Conservation (phyloP, 495 filamentous ascomycete genomes). For the Aspergillus nanangensis region DNA sequence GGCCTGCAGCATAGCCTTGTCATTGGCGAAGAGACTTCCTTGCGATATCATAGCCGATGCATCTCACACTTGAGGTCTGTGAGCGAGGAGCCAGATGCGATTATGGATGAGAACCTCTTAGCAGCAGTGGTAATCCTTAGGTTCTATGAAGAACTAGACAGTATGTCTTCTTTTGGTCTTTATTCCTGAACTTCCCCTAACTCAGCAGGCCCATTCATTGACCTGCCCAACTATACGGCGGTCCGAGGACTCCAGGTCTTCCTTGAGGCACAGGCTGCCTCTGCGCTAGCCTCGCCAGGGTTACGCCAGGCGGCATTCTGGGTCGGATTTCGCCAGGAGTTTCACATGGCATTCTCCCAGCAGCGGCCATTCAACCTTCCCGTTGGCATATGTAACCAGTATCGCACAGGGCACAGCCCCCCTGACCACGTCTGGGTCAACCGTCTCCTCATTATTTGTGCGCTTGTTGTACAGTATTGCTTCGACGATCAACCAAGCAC, state of each 20-base stretch:
- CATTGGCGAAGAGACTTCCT: constrained; percentile 15
- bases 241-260: constrained; percentile 19
- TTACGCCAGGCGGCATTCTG: constrained; percentile 24
- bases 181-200: neutral
- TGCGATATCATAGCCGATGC: constrained; percentile 20
- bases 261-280: constrained; percentile 12
- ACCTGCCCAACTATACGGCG: constrained; percentile 12
- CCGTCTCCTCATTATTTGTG: constrained; percentile 16
- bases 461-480: constrained; percentile 21
- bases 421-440: constrained; percentile 21
- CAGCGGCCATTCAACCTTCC: constrained; percentile 18
- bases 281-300: constrained; percentile 5
- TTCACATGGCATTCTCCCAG: constrained; percentile 27
- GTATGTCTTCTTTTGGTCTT: constrained; percentile 1
- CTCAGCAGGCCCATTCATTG: constrained; percentile 15
- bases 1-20: constrained; percentile 7
- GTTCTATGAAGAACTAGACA: constrained; percentile 20
- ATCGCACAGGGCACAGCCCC: constrained; percentile 11
- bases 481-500: constrained; percentile 13
- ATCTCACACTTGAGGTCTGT: constrained; percentile 17
- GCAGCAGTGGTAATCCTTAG: constrained; percentile 14
- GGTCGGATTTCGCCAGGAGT: constrained; percentile 28
- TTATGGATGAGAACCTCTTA: constrained; percentile 24
- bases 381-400: constrained; percentile 6
- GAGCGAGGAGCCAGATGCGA: constrained; percentile 15